Base-by-base conservation (phyloP, 306 rosid genomes). In the Vicia sativa region DNA sequence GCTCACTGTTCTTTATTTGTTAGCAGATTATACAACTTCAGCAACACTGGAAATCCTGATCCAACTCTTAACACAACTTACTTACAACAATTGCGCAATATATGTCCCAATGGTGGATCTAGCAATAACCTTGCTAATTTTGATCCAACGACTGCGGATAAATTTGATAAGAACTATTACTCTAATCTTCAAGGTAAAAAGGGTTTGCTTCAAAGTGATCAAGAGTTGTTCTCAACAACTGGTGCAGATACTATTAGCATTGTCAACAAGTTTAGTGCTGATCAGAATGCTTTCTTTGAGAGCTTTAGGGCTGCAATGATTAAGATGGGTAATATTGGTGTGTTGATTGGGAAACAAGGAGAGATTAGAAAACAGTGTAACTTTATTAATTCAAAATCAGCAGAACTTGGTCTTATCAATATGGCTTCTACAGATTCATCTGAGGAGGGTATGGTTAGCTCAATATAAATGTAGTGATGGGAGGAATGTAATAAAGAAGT, bases 291-390 rank as follows among this genome's bases (percentile, higher is more conserved):
- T 9, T 79, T 79, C 62, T 79, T 58, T 23, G 16, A 58, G 0
- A 55, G 11, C 62, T 79, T 79, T 34, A 3, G 0, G 11, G 38
- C 26, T 3, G 53, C 83, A 2, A 79, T 79, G 67, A 74, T 79
- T 4, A 79, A 74, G 11, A 79, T 79, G 86, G 70, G 83, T 2
- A 70, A 74, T 2, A 74, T 79, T 57, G 79, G 61, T 23, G 79
- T 75, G 41, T 5, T 79, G 7, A 77, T 77, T 0, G 81, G 81
- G 18, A 43, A 5, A 0, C 9, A 48, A 46, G 83, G 83, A 11
- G 83, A 79, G 46, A 74, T 79, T 11, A 15, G 83, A 49, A 58
- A 57, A 34, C 73, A 79, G 0, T 79, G 83, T 3, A 74, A 74
- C 8, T 70, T 79, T 70, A 14, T 79, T 19, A 79, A 79, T 11